Evolutionary conservation across 2,329 filamentous ascomycete species (phyloP).

Genomic region (Aureobasidium mangrovei): DNA sequence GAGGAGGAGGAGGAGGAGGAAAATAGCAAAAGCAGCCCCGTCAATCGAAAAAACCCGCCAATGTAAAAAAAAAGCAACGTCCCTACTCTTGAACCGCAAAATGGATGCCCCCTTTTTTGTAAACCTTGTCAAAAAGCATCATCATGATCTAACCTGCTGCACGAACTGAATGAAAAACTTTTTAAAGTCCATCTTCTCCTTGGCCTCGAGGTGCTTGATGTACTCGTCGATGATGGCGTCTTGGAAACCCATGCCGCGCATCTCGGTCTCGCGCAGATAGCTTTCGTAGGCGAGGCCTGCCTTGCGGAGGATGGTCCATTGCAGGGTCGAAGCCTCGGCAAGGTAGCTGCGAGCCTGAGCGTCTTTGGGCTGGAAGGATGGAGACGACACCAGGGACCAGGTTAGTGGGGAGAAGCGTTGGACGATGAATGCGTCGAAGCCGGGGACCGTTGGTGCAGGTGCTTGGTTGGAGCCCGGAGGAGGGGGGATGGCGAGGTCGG

Average conservation of each 20-base stretch:
- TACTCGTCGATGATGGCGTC: constrained; percentile 58
- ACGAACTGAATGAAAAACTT: constrained; percentile 39
- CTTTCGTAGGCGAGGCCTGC: constrained; percentile 73
- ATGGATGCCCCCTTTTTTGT: neutral
- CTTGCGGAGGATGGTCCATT: constrained; percentile 85
- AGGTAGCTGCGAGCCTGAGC: constrained; percentile 84
- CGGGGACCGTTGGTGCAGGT: constrained; percentile 55
- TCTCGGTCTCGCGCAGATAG: constrained; percentile 55
- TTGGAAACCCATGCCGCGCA: constrained; percentile 56
- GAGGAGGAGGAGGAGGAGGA: too few species aligned
- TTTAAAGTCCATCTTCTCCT: constrained; percentile 36
- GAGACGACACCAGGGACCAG: constrained; percentile 77
- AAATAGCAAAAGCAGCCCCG: too few species aligned
- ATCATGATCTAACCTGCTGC: constrained; percentile 22
- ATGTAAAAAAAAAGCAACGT: too few species aligned
- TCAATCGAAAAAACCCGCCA: too few species aligned
- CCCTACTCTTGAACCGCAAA: too few species aligned
- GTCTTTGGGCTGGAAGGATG: constrained; percentile 74
- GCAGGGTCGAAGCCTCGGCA: constrained; percentile 74
- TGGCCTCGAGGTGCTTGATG: constrained; percentile 44
- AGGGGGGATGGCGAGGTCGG: constrained; percentile 51
- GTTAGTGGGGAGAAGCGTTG: constrained; percentile 79
- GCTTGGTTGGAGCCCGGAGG: constrained; percentile 44
- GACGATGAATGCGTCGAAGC: constrained; percentile 88
- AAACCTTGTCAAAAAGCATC: neutral